Conservation (phyloP, 306 rosid species). For the Crataegus laevigata region DNA sequence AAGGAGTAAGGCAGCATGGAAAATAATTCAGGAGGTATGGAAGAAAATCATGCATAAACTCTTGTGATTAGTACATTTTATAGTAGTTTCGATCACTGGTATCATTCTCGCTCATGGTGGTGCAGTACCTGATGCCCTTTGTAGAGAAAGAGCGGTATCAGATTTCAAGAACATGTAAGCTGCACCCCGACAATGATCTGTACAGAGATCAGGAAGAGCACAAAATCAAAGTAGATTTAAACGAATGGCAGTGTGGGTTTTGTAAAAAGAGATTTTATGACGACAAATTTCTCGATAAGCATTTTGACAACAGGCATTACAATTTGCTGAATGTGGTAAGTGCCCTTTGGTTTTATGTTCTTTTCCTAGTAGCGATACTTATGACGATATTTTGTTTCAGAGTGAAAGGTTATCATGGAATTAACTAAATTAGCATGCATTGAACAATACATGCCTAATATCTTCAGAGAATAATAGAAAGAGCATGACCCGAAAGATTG, state of each 20-base stretch:
- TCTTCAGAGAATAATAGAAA: not conserved
- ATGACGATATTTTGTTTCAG: not conserved
- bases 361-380: not conserved
- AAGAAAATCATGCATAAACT: not conserved
- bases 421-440: not conserved
- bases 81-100: not conserved
- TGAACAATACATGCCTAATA: not conserved
- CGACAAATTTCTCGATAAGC: constrained; percentile 68
- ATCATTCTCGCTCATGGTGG: constrained; percentile 12
- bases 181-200: constrained; percentile 72
- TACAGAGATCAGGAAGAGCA: constrained; percentile 87
- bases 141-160: constrained; percentile 61
- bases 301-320: constrained; percentile 68
- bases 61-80: not conserved
- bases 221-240: constrained; percentile 51
- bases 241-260: constrained; percentile 94
- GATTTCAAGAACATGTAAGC: constrained; percentile 55
- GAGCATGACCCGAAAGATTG: not conserved
- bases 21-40: constrained; percentile 63
- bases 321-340: constrained; percentile 57
- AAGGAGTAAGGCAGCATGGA: constrained; percentile 75
- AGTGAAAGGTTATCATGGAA: not conserved
- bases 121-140: constrained; percentile 82
- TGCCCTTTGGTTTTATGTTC: not conserved
- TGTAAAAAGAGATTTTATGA: constrained; percentile 84